A percentile compares a stretch with the other conserved stretches of the same genome.
Conservation (phyloP, 2,329 filamentous ascomycete genomes). For the Alternaria sp. region DNA sequence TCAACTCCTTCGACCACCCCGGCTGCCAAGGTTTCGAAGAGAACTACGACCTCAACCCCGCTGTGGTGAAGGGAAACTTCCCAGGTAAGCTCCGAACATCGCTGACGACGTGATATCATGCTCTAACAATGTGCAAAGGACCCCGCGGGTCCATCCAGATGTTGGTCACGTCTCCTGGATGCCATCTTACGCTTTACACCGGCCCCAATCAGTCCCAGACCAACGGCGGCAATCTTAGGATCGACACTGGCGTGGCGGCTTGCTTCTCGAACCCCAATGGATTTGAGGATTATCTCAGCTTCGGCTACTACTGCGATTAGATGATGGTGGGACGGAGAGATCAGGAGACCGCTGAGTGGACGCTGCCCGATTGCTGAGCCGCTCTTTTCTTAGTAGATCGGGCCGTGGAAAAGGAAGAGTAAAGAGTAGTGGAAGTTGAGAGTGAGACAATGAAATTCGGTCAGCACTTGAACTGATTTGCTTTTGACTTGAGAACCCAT, state of each 20-base stretch:
- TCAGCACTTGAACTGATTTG: too few species aligned
- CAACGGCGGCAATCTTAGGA: not conserved
- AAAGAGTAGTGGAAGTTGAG: not conserved
- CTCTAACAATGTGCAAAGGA: not conserved
- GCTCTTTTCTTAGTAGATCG: not conserved
- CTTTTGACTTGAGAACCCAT: too few species aligned
- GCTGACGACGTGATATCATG: too few species aligned
- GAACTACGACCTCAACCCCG: conserved; percentile 6
- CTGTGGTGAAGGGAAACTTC: conserved; percentile 6
- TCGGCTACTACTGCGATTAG: not conserved
- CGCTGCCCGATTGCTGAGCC: not conserved
- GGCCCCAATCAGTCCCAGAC: conserved; percentile 6
- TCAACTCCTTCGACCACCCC: conserved; percentile 8
- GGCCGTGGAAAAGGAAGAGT: not conserved
- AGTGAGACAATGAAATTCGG: not conserved
- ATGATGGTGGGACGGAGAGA: not conserved
- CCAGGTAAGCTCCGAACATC: not conserved
- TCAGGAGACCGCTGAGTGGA: too few species aligned
- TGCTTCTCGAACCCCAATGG: not conserved
- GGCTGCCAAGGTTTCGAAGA: conserved; percentile 6
- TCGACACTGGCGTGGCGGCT: not conserved
- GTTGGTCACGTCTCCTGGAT: conserved; percentile 2
- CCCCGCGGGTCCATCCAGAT: conserved; percentile 4
- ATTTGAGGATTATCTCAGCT: not conserved
- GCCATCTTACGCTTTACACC: conserved; percentile 9